Evolutionary conservation across 257 asterid genomes (phyloP).

Genomic region (Pogostemon cablin): DNA sequence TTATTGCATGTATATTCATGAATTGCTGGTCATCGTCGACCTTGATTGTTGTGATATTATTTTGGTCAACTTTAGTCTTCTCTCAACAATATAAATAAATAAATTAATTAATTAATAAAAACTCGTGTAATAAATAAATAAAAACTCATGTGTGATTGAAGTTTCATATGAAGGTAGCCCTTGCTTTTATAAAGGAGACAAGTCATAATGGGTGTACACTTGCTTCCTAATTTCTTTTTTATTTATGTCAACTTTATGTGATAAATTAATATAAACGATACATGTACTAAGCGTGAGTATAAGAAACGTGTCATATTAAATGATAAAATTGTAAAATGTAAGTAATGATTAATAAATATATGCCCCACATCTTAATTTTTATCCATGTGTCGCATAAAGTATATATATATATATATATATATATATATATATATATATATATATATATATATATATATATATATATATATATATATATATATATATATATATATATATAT

Average conservation of each 20-base stretch:
- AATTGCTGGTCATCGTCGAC: too few relatives aligned
- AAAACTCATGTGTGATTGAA: neutral
- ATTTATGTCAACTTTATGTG: neutral
- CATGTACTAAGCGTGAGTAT: neutral
- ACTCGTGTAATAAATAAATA: neutral
- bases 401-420: too few relatives aligned
- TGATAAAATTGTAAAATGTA: neutral
- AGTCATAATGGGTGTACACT: neutral
- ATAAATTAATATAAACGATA: neutral
- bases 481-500: too few relatives aligned
- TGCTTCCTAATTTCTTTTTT: neutral
- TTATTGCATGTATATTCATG: too few relatives aligned
- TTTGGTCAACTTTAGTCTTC: conserved; percentile 27
- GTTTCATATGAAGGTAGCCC: conserved; percentile 1
- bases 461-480: too few relatives aligned
- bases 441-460: too few relatives aligned
- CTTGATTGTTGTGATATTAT: neutral
- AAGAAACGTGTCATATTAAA: neutral
- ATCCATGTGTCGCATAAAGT: too few relatives aligned
- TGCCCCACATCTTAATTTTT: too few relatives aligned
- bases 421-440: too few relatives aligned
- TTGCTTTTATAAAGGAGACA: neutral
- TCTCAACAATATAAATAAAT: neutral
- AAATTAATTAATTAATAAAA: too few relatives aligned
- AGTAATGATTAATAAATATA: neutral